phyloP scores from a whole-genome alignment of 352 stramenopile genomes.

The Phytophthora lateralis region DNA sequence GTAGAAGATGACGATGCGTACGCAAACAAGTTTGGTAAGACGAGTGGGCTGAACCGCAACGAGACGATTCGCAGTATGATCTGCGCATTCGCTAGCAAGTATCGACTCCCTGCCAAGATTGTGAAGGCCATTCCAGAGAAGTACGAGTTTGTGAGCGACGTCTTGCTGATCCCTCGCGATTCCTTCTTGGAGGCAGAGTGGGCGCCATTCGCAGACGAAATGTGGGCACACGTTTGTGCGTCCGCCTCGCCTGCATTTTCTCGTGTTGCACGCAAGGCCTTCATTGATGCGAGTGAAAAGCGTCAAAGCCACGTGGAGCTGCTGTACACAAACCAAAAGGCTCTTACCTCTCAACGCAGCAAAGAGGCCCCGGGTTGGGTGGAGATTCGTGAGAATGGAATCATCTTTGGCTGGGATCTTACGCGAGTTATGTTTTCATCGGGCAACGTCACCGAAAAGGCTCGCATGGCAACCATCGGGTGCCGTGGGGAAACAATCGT shows the following conservation, averaged over 20 bases:
- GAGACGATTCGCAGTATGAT: conserved; percentile 71
- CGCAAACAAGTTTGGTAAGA: conserved; percentile 79
- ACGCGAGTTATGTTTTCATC: conserved; percentile 97
- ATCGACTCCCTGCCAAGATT: conserved; percentile 45
- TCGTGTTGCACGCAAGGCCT: conserved; percentile 82
- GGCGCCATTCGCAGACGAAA: conserved; percentile 50
- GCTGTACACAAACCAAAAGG: conserved; percentile 58
- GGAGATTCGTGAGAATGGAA: conserved; percentile 92
- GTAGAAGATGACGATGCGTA: conserved; percentile 66
- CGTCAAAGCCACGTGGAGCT: conserved; percentile 81
- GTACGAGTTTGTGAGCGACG: conserved; percentile 81
- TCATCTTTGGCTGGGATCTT: conserved; percentile 95
- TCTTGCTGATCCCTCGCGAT: conserved; percentile 71
- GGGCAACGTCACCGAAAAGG: conserved; percentile 97
- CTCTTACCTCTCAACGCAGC: conserved; percentile 41
- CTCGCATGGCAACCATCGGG: conserved; percentile 89
- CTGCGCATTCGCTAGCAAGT: conserved; percentile 50
- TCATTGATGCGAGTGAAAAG: conserved; percentile 80
- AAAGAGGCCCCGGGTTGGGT: conserved; percentile 69
- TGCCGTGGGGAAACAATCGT: conserved; percentile 91
- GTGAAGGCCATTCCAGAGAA: conserved; percentile 56
- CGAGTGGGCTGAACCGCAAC: conserved; percentile 71
- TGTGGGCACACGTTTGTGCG: conserved; percentile 72
- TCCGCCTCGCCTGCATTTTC: conserved; percentile 58
- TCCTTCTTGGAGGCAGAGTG: conserved; percentile 68